phyloP scores from a whole-genome alignment of 192 early-diverging fungal species.

The Coemansia sp. region DNA sequence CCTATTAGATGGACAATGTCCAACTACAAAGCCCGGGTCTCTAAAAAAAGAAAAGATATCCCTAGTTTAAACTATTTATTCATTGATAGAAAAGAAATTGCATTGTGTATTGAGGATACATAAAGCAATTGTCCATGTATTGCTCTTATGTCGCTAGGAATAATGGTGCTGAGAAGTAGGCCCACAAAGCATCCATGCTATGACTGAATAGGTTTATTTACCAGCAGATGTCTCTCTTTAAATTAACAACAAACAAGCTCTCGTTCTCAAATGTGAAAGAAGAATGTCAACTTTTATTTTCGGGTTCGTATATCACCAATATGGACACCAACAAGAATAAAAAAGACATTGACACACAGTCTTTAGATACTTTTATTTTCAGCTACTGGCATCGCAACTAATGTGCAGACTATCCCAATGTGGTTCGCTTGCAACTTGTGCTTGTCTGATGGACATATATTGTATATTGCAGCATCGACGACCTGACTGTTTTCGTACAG shows the following conservation, averaged over 20 bases:
- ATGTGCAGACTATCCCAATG: too few species aligned
- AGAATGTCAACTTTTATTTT: background rate
- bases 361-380: background rate
- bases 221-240: too few species aligned
- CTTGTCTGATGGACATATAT: background rate
- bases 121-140: background rate
- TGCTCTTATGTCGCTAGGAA: background rate
- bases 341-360: background rate
- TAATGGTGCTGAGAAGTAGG: too few species aligned
- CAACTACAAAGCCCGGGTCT: background rate
- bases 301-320: background rate
- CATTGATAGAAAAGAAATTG: too few species aligned
- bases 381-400: background rate
- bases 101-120: too few species aligned
- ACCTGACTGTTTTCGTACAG: too few species aligned
- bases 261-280: background rate
- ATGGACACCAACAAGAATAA: background rate
- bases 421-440: too few species aligned
- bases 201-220: too few species aligned
- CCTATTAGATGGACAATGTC: background rate
- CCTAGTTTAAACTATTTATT: too few species aligned
- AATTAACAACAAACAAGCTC: background rate
- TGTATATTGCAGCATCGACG: background rate
- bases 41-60: background rate
- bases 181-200: too few species aligned